Conservation (phyloP, 805 yeast species). For the Saturnispora mendoncae region DNA sequence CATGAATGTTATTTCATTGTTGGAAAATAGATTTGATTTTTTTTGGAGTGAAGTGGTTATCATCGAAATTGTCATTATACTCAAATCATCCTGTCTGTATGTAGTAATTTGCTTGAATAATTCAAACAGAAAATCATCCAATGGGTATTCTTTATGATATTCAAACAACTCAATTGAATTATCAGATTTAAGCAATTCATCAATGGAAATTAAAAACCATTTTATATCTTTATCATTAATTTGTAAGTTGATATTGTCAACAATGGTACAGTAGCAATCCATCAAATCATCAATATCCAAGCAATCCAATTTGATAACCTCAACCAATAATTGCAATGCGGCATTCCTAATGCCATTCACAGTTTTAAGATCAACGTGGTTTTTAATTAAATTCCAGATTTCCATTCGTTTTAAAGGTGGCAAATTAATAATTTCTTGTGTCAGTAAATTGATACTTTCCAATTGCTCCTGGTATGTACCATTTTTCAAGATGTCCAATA, state of each 20-base stretch:
- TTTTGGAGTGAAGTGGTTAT: conserved; percentile 18
- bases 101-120: conserved; percentile 8
- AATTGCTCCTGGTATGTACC: conserved; percentile 29
- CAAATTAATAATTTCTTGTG: conserved; percentile 41
- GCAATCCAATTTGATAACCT: conserved; percentile 50
- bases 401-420: conserved; percentile 57
- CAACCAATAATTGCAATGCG: conserved; percentile 43
- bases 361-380: conserved; percentile 35
- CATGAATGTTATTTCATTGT: conserved; percentile 1
- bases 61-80: conserved; percentile 13
- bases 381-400: conserved; percentile 63
- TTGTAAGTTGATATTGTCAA: conserved; percentile 34
- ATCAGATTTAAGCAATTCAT: conserved; percentile 35
- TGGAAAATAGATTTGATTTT: conserved; percentile 2
- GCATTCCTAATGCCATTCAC: conserved; percentile 34
- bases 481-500: conserved; percentile 16
- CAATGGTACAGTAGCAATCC: conserved; percentile 53
- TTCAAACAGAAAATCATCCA: conserved; percentile 13
- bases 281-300: conserved; percentile 39
- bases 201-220: conserved; percentile 40
- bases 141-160: conserved; percentile 15
- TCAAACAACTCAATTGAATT: conserved; percentile 19
- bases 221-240: conserved; percentile 32
- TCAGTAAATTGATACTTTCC: conserved; percentile 43
- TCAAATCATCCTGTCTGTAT: conserved; percentile 10